phyloP scores from a whole-genome alignment of 208 protist species.

The Blechomonas ayalai region DNA sequence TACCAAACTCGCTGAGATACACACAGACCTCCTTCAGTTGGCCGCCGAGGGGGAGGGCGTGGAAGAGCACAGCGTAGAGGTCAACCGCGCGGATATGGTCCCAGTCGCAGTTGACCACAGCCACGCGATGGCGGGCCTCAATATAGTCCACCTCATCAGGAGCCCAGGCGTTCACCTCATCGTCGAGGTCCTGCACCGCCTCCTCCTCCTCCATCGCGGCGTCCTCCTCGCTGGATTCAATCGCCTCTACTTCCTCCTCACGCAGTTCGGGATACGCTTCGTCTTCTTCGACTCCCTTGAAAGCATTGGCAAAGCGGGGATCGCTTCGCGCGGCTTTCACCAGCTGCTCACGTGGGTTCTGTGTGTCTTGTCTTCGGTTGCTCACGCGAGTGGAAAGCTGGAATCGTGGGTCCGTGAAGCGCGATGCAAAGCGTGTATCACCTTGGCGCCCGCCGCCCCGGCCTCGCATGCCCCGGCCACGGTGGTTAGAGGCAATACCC shows the following conservation, averaged over 20 bases:
- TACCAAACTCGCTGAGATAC: conserved; percentile 95
- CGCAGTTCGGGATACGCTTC: conserved; percentile 8
- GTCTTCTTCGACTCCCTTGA: conserved; percentile 4
- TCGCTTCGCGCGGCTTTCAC: conserved; percentile 32
- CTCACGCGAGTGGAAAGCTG: conserved; percentile 29
- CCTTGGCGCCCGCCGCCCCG: conserved; percentile 21
- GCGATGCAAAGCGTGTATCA: conserved; percentile 68
- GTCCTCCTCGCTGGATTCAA: conserved; percentile 11
- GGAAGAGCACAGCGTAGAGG: conserved; percentile 93
- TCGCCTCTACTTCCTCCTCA: conserved; percentile 1
- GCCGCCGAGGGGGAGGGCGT: conserved; percentile 93
- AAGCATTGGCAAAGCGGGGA: conserved; percentile 70
- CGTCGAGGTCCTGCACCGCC: conserved; percentile 19
- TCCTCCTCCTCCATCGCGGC: conserved; percentile 5
- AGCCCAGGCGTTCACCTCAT: conserved; percentile 69
- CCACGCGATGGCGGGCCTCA: conserved; percentile 80
- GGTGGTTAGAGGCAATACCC: conserved; percentile 17
- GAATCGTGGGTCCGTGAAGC: conserved; percentile 88
- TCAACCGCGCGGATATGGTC: conserved; percentile 92
- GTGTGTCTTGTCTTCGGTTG: conserved; percentile 2
- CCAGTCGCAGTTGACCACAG: conserved; percentile 96
- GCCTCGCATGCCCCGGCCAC: conserved; percentile 20
- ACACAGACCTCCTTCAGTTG: conserved; percentile 84
- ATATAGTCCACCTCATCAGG: conserved; percentile 69
- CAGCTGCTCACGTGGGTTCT: conserved; percentile 5